These are phyloP conservation scores for Metschnikowia vanudenii DNA, from an alignment of 805 yeast genomes.

Conservation along the genomic window DNA sequence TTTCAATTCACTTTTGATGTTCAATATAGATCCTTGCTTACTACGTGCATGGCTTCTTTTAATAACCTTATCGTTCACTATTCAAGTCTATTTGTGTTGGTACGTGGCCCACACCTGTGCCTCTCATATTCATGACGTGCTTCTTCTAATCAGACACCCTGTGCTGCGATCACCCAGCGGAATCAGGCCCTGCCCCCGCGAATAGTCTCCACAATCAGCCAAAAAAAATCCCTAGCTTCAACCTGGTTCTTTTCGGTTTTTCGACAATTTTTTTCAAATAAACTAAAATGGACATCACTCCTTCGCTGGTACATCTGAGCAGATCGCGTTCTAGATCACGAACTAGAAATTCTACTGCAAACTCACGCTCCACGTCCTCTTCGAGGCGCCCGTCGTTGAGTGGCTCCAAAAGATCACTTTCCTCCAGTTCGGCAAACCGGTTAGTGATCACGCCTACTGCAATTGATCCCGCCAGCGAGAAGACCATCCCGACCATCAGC, in stretches of 20 bases:
- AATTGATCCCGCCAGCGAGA: constrained; percentile 30
- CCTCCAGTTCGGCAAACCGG: constrained; percentile 32
- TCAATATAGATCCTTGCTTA: too few relatives aligned
- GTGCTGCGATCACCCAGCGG: background rate
- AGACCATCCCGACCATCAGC: constrained; percentile 48
- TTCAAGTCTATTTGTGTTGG: background rate
- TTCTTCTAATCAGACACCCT: background rate
- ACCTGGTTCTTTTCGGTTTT: background rate
- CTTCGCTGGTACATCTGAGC: constrained; percentile 22
- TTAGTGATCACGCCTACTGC: constrained; percentile 29
- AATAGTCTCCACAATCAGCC: constrained; percentile 1
- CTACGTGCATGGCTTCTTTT: too few relatives aligned
- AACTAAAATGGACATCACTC: constrained; percentile 17
- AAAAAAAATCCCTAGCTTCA: background rate
- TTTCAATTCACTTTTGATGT: too few relatives aligned
- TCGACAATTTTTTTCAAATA: background rate
- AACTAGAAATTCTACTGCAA: constrained; percentile 33
- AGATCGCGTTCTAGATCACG: constrained; percentile 41
- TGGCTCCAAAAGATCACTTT: constrained; percentile 34
- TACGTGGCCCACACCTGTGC: constrained; percentile 1
- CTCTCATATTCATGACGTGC: background rate
- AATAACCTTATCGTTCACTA: background rate
- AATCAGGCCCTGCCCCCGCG: background rate
- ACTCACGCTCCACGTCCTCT: constrained; percentile 34
- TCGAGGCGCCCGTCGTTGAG: constrained; percentile 34